phyloP scores from a whole-genome alignment of 352 stramenopile genomes.

The Phytophthora fragariae region DNA sequence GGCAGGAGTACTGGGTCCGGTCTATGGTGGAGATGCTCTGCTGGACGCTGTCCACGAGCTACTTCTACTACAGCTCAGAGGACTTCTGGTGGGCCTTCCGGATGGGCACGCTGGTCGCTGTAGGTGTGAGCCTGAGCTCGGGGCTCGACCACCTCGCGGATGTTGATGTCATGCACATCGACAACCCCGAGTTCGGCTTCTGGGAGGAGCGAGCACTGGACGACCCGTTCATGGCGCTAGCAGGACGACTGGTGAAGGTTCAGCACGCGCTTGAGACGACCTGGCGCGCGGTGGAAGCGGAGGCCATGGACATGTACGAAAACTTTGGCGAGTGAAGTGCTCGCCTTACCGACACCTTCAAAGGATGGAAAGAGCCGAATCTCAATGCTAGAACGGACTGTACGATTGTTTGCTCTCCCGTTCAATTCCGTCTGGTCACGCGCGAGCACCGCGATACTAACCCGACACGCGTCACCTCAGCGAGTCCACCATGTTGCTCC shows the following conservation, averaged over 20 bases:
- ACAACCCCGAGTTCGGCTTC: slow-evolving; percentile 55
- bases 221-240: slow-evolving; percentile 58
- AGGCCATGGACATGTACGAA: slow-evolving; percentile 77
- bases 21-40: slow-evolving; percentile 72
- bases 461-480: not conserved
- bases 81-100: slow-evolving; percentile 63
- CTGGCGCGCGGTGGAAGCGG: slow-evolving; percentile 40
- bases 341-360: not conserved
- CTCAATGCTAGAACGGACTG: slow-evolving; percentile 21
- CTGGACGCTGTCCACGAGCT: slow-evolving; percentile 63
- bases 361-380: slow-evolving; percentile 17
- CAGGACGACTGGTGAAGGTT: slow-evolving; percentile 47
- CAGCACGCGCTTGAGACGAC: slow-evolving; percentile 41
- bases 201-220: slow-evolving; percentile 61
- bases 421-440: not conserved
- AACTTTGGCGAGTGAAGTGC: slow-evolving; percentile 61
- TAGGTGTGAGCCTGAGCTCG: slow-evolving; percentile 57
- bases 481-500: not conserved
- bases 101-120: slow-evolving; percentile 60
- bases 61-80: slow-evolving; percentile 66
- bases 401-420: slow-evolving; percentile 13
- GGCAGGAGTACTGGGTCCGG: slow-evolving; percentile 56
- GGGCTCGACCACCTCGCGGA: slow-evolving; percentile 68
- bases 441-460: slow-evolving; percentile 34
- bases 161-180: slow-evolving; percentile 54